Percentiles rank a stretch among this genome's conserved stretches.
Conservation (phyloP, 768 basidiomycete genomes). For the Boletales sp. region DNA sequence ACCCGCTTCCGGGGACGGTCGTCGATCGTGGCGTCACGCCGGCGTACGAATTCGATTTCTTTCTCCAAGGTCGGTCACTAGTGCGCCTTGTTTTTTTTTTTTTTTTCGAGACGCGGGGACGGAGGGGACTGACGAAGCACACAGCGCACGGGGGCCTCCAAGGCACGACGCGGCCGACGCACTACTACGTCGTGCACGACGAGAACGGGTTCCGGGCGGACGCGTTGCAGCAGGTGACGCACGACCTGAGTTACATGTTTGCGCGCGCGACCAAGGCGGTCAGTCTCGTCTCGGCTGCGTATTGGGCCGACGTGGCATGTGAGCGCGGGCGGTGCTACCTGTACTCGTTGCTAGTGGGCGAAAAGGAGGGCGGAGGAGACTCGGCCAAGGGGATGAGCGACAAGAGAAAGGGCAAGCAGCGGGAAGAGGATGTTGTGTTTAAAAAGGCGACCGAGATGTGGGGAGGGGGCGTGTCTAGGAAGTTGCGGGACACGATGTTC, state of each 20-base stretch:
- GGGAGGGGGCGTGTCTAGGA: slow-evolving; percentile 52
- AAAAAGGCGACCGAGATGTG: slow-evolving; percentile 52
- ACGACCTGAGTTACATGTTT: slow-evolving; percentile 53
- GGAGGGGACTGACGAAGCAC: too few species aligned
- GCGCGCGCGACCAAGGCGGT: slow-evolving; percentile 52
- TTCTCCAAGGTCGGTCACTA: slow-evolving; percentile 49
- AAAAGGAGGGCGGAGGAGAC: slow-evolving; percentile 1
- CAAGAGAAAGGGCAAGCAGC: slow-evolving; percentile 6
- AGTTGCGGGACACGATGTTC: slow-evolving; percentile 66
- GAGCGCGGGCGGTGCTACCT: slow-evolving; percentile 54
- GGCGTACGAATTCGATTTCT: slow-evolving; percentile 54
- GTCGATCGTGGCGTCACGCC: slow-evolving; percentile 55
- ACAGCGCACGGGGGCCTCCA: slow-evolving; percentile 42
- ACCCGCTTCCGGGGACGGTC: slow-evolving; percentile 52
- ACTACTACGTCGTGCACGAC: slow-evolving; percentile 55
- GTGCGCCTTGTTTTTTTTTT: not conserved
- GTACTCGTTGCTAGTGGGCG: slow-evolving; percentile 37
- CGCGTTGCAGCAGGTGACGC: slow-evolving; percentile 46
- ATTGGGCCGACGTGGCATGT: slow-evolving; percentile 47
- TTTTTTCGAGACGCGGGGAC: not conserved
- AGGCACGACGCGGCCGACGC: slow-evolving; percentile 46
- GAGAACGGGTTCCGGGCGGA: slow-evolving; percentile 50
- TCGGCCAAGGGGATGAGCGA: slow-evolving; percentile 16
- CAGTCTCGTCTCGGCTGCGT: slow-evolving; percentile 34
- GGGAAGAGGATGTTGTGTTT: slow-evolving; percentile 46